Base-by-base conservation (phyloP, 495 filamentous ascomycete species). In the Hypoxylon fuscum region DNA sequence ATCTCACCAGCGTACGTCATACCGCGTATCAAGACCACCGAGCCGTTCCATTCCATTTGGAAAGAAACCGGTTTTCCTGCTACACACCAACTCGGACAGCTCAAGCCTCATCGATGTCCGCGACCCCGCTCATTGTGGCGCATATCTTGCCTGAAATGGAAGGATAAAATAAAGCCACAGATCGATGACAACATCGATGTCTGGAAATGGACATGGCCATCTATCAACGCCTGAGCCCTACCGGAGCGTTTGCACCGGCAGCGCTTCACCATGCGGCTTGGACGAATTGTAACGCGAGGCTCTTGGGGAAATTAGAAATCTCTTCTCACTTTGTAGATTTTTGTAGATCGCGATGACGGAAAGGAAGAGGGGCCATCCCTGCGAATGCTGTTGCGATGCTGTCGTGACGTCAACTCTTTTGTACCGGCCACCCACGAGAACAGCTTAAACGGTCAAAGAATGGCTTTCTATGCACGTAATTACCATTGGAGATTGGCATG, bases 271-370 rank as follows among this genome's bases (percentile, higher is more conserved):
- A 59, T 40, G 35, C 40, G 4, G 50, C 49, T 49, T 48, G 35
- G 49, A 27, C 49, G 49, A 61, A 61, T 61, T 10, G 15, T 9
- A 31, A 31, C n/a, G 4, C 44, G 25, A n/a, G 10, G 17, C 17
- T 18, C 40, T 22, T 42, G 17, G 40, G 20, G 20, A 1, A 22
- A 21, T 22, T 38, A 35, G 9, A 18, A 31, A 49, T 31, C 38
- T 32, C 44, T 37, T 48, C 37, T 7, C 43, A 43, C 35, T 12
- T 48, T 56, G n/a, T n/a, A 27, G 25, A 27, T 27, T 44, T 51
- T n/a, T n/a, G n/a, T n/a, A 41, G 46, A 66, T 66, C 62, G 56
- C 41, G 29, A 60, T 66, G 62, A 66, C 62, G 55, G 48, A 27
- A 31, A 34, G 11, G 12, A 0, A 21, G 51, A 22, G 62, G 55